A percentile compares a stretch with the other conserved stretches of the same genome.
These are phyloP conservation scores for Purpureocillium takamizusanense DNA, from an alignment of 2,329 filamentous ascomycete genomes.

Conservation along the genomic window DNA sequence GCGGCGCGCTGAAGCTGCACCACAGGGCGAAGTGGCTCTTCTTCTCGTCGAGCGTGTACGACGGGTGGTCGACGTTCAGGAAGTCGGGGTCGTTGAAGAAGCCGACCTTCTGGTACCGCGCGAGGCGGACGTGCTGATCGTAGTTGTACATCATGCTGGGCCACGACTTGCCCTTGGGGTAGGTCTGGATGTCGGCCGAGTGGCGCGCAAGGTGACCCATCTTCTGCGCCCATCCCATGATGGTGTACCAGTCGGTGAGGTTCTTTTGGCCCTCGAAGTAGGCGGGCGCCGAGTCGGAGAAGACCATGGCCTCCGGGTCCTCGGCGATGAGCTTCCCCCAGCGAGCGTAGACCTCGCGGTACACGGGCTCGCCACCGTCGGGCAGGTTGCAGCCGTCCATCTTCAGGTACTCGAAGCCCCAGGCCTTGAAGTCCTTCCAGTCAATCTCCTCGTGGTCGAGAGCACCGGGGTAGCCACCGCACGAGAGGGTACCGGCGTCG, in stretches of 20 bases:
- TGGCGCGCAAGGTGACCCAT: constrained; percentile 35
- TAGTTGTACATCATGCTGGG: constrained; percentile 39
- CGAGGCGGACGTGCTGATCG: constrained; percentile 29
- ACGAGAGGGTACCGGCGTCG: constrained; percentile 33
- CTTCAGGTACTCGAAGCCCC: constrained; percentile 29
- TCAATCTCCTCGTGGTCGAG: constrained; percentile 31
- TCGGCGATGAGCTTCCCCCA: constrained; percentile 32
- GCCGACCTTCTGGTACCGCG: constrained; percentile 26
- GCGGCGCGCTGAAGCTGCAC: constrained; percentile 23
- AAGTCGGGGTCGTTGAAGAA: constrained; percentile 30
- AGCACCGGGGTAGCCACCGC: constrained; percentile 31
- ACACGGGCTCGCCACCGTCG: constrained; percentile 9
- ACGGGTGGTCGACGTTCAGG: constrained; percentile 24
- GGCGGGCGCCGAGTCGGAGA: constrained; percentile 35
- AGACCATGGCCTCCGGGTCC: constrained; percentile 26
- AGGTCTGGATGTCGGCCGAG: constrained; percentile 31
- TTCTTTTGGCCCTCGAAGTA: constrained; percentile 28
- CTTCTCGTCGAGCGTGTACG: constrained; percentile 23
- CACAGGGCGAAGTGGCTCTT: constrained; percentile 26
- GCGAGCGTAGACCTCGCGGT: constrained; percentile 23
- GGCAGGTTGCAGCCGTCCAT: constrained; percentile 31
- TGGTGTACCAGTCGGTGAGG: constrained; percentile 31
- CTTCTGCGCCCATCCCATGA: constrained; percentile 32
- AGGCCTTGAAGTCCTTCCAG: constrained; percentile 25
- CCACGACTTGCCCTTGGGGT: constrained; percentile 32